Evolutionary conservation across 352 stramenopile species (phyloP), one percentile per base, ranked within the genome.

Genomic region (Globisporangium uncinulatum): DNA sequence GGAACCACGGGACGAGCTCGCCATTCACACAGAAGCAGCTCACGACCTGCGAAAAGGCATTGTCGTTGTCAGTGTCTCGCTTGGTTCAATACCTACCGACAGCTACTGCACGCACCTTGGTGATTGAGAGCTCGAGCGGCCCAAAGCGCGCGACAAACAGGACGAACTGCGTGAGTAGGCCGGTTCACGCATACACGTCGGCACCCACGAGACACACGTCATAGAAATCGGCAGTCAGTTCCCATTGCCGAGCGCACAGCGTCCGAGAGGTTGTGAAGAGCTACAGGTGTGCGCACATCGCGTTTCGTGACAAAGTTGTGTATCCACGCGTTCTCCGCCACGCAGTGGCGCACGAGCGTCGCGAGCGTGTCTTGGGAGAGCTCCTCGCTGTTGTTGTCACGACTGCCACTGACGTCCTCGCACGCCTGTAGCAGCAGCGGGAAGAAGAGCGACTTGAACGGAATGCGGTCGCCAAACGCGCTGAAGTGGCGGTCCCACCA

Each of bases 1-100:
- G 81, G 57, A 91, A 93, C 80, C 80, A 93, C 54, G 75, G 56
- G 51, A 82, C 78, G 11, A 93, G 45, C 54, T 87, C 79, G 5
- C 74, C 59, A 37, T 77, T 79, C 31, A 74, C 63, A 8, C 70
- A 81, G 19, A 91, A 84, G 55, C 77, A 87, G 41, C 70, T 71
- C 34, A 89, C 69, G 29, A 87, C 49, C 57, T 71, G 36, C 20
- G 19, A n/a, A n/a, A n/a, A n/a, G n/a, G n/a, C n/a, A n/a, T n/a
- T n/a, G n/a, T n/a, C n/a, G n/a, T n/a, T n/a, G n/a, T n/a, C n/a
- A n/a, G n/a, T n/a, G n/a, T n/a, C n/a, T n/a, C n/a, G n/a, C n/a
- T n/a, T n/a, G n/a, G n/a, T n/a, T n/a, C n/a, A n/a, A n/a, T n/a
- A n/a, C n/a, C n/a, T n/a, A n/a, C n/a, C n/a, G n/a, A n/a, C n/a